Base-by-base conservation (phyloP, 805 yeast species). In the Zygotorulaspora chibaensis region DNA sequence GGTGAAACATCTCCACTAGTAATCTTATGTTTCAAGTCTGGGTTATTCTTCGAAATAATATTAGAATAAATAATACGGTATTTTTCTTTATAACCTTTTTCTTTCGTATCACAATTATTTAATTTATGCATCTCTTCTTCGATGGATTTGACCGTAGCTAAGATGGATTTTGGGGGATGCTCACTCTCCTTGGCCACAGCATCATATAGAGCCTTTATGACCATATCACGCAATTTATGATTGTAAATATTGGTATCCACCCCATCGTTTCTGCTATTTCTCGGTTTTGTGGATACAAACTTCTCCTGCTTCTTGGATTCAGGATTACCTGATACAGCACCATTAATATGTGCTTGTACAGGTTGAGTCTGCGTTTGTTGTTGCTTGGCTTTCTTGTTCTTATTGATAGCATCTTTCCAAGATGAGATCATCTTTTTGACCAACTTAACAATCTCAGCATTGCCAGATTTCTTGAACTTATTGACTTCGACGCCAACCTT, bases 401-500 rank as follows among this genome's bases (percentile, higher is more conserved):
- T 73, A 37, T 82, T 82, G 12, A 91, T 95, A 42, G 81, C 82
- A 52, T 91, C 97, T 61, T 88, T 88, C 99, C 99, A 93, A 30
- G 75, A 72, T 55, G 80, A 78, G 57, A 93, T 89, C 70, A 90
- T 86, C 55, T 79, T 80, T 64, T 86, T 87, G 30, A 91, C 98
- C 34, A 85, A 68, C 2, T 74, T 67, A 10, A 83, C 72, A 38
- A 93, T 66, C 55, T 89, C 95, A 17, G 76, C 51, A 65, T 85
- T 87, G 26, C 68, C 60, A 38, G 81, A 80, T 8, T 86, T 69
- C 53, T 96, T 80, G 58, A 85, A 80, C 66, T 87, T 89, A 70
- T 93, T 93, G 35, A 93, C 97, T 8, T 90, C 91, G 13, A 93
- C 91, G 53, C 99, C 99, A n/a, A 93, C 91, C 65, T 88, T 89